These are phyloP conservation scores for Yarrowia hollandica DNA, from an alignment of 805 yeast genomes.

Conservation along the genomic window DNA sequence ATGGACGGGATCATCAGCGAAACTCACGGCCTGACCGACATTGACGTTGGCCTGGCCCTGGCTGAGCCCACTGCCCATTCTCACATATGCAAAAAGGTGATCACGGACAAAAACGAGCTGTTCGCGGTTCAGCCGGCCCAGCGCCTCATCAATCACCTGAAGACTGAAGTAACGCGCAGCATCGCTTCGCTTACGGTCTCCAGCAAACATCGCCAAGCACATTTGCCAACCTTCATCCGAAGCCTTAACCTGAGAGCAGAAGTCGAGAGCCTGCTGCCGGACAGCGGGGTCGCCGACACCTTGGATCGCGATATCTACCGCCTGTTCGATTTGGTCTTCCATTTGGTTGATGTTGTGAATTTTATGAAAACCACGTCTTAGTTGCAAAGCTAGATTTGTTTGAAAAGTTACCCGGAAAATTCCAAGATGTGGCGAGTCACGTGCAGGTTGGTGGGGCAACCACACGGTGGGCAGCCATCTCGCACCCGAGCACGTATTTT, in stretches of 20 bases:
- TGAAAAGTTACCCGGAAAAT: constrained; percentile 28
- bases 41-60: constrained; percentile 37
- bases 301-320: constrained; percentile 78
- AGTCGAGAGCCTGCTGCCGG: constrained; percentile 56
- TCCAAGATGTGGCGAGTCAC: constrained; percentile 27
- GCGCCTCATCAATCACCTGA: constrained; percentile 65
- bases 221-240: constrained; percentile 52
- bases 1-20: constrained; percentile 44
- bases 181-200: constrained; percentile 47
- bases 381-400: constrained; percentile 24
- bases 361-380: constrained; percentile 2
- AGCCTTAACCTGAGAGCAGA: constrained; percentile 46
- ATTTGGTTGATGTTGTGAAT: constrained; percentile 10
- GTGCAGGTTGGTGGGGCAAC: constrained; percentile 5
- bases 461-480: too few species aligned
- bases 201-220: constrained; percentile 46
- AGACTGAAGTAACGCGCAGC: constrained; percentile 64
- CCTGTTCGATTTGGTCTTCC: constrained; percentile 75
- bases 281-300: constrained; percentile 62
- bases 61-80: constrained; percentile 23
- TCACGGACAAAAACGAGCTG: constrained; percentile 51
- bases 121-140: constrained; percentile 48
- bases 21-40: constrained; percentile 30
- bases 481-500: too few species aligned
- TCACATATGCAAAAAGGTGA: constrained; percentile 50